Evolutionary conservation across 2,329 filamentous ascomycete genomes (phyloP).

Genomic region (Neocucurbitaria cava): DNA sequence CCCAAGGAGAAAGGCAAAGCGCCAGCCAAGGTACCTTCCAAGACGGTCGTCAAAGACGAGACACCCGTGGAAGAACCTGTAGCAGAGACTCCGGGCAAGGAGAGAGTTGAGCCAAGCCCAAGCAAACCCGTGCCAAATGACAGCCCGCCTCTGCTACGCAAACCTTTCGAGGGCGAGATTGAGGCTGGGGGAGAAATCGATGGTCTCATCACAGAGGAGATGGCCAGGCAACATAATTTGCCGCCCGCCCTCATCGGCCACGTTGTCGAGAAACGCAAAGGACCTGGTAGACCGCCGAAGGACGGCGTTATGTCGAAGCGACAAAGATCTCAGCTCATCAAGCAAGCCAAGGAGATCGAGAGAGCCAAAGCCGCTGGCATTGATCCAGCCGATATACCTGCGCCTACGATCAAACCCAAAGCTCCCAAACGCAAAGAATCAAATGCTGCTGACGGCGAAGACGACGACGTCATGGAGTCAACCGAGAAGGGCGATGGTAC

Average conservation of each 20-base stretch:
- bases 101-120: conserved; percentile 28
- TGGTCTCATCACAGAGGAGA: conserved; percentile 46
- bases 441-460: conserved; percentile 46
- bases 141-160: conserved; percentile 35
- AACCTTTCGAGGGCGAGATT: conserved; percentile 38
- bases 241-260: conserved; percentile 51
- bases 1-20: conserved; percentile 27
- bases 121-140: conserved; percentile 34
- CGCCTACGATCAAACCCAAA: conserved; percentile 44
- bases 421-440: conserved; percentile 46
- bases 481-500: conserved; percentile 48
- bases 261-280: conserved; percentile 68
- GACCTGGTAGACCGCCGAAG: conserved; percentile 81
- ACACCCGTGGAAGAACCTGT: conserved; percentile 31
- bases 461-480: conserved; percentile 41
- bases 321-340: conserved; percentile 70
- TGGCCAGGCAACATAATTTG: conserved; percentile 50
- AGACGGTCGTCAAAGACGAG: conserved; percentile 36
- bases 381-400: conserved; percentile 45
- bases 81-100: conserved; percentile 36
- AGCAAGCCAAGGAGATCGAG: conserved; percentile 60
- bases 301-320: conserved; percentile 85
- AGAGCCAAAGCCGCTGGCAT: conserved; percentile 48
- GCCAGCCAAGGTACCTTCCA: conserved; percentile 30
- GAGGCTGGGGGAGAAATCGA: conserved; percentile 42